phyloP scores from a whole-genome alignment of 176 grass and related monocot genomes.

The Thalia dealbata region DNA sequence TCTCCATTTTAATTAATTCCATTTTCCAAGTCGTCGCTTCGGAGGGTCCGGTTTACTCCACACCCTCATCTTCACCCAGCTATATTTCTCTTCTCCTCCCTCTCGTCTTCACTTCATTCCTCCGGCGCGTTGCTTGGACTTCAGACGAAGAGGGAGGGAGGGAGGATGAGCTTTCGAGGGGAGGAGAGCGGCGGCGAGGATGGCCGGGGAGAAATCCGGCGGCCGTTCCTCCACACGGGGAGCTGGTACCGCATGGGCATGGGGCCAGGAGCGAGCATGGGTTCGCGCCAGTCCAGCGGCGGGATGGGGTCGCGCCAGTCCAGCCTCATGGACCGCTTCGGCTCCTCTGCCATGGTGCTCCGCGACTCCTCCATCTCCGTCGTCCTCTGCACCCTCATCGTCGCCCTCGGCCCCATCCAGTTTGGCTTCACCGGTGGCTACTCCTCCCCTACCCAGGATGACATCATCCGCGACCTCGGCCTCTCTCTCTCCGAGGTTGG shows the following conservation, averaged over 20 bases:
- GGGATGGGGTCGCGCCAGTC: constrained; percentile 53
- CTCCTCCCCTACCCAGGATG: constrained; percentile 76
- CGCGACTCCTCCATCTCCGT: constrained; percentile 78
- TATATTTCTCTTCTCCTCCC: background rate
- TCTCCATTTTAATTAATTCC: no score
- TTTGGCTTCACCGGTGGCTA: constrained; percentile 92
- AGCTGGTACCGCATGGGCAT: constrained; percentile 62
- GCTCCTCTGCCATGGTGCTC: constrained; percentile 51
- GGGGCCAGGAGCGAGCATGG: background rate
- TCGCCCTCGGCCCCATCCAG: constrained; percentile 88
- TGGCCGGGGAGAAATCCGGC: constrained; percentile 37
- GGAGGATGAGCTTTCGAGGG: constrained; percentile 53
- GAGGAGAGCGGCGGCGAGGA: constrained; percentile 57
- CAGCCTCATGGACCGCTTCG: constrained; percentile 46
- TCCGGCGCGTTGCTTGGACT: background rate
- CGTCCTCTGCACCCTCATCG: constrained; percentile 92
- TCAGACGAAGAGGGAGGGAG: background rate
- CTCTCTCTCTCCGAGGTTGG: constrained; percentile 73
- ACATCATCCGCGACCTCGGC: constrained; percentile 58
- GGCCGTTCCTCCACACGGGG: constrained; percentile 73
- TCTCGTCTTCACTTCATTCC: background rate
- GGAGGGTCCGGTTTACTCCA: no score
- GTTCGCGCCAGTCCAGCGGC: constrained; percentile 24
- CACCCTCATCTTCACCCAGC: background rate
- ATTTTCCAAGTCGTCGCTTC: no score